Percentiles rank a stretch among this genome's conserved stretches.
These are phyloP conservation scores for Neonothopanus nambi DNA, from an alignment of 1,284 basidiomycete species.

Conservation along the genomic window DNA sequence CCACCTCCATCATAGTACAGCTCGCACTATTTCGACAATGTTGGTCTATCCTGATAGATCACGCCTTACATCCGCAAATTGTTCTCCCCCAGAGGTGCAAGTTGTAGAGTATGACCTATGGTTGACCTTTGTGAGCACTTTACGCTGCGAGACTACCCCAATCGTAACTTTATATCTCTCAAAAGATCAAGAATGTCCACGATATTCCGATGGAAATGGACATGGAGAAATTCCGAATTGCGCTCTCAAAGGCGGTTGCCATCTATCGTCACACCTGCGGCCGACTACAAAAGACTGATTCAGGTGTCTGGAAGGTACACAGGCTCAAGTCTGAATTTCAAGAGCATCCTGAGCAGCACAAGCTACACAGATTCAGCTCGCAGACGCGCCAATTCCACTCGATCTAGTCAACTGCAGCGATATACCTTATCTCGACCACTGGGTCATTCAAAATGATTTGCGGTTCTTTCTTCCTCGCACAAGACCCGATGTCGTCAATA, in stretches of 20 bases:
- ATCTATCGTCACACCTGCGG: constrained; percentile 31
- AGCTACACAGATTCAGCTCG: constrained; percentile 24
- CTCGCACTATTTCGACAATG: too few species aligned
- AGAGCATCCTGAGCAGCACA: too few species aligned
- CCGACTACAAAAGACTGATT: constrained; percentile 10
- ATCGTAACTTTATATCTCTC: not conserved
- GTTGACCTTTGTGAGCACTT: constrained; percentile 14
- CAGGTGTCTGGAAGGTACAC: constrained; percentile 28
- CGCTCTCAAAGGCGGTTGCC: constrained; percentile 20
- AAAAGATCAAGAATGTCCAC: constrained; percentile 32
- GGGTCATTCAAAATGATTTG: constrained; percentile 23
- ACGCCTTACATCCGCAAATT: too few species aligned
- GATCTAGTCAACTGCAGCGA: not conserved
- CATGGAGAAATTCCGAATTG: constrained; percentile 21
- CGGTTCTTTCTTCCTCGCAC: constrained; percentile 15
- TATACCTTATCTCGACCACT: not conserved
- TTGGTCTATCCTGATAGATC: too few species aligned
- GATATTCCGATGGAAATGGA: constrained; percentile 27
- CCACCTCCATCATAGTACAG: too few species aligned
- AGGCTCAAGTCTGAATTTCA: not conserved
- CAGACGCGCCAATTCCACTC: constrained; percentile 20
- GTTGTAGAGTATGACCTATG: constrained; percentile 13
- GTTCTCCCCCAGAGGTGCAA: too few species aligned
- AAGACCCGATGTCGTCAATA: constrained; percentile 16
- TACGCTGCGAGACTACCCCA: not conserved